Base-by-base conservation (phyloP, 148 eudicot genomes). In the Camellia granthamiana region DNA sequence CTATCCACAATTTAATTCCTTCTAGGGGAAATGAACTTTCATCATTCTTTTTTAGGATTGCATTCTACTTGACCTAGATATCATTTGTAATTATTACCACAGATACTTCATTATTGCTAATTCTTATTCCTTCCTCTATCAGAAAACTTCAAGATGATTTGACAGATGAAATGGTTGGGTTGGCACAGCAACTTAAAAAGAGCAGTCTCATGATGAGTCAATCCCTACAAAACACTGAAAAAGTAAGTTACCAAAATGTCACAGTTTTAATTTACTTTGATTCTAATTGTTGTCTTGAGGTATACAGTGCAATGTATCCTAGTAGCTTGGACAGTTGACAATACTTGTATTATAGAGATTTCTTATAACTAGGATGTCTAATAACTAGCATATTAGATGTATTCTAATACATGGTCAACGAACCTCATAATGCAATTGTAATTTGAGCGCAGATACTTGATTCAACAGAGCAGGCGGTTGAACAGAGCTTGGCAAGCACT, bases 141-240 rank as follows among this genome's bases (percentile, higher is more conserved):
- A 95, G 99, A 87, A 90, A 92, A 88, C 99, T 96, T 78, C 99
- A 96, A 84, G 99, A 96, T 73, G 94, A 93, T 85, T 88, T 93
- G 91, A 96, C 99, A 7, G 99, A 96, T 85, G 99, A 96, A 85
- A 93, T 96, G 99, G 97, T 93, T 72, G 90, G 77, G 59, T 87
- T 96, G 88, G 99, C 98, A 58, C 85, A 83, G 23, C 95, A 93
- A 83, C 91, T 96, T 21, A 96, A 96, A 88, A 93, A 96, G 84
- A 91, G 94, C 44, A 96, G 93, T 81, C 91, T 92, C 2, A 41
- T 87, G 90, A 93, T 93, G 93, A 96, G 84, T 75, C 93, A 88
- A 70, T 95, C 99, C 41, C 59, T 95, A 62, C 85, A 89, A 83
- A 90, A 89, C 84, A 92, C 97, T 68, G 97, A 92, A 81, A 95